Percentiles rank a stretch among this genome's conserved stretches.
Evolutionary conservation across 108 stramenopile genomes (phyloP).

Genomic region (Cylindrotheca fusiformis): DNA sequence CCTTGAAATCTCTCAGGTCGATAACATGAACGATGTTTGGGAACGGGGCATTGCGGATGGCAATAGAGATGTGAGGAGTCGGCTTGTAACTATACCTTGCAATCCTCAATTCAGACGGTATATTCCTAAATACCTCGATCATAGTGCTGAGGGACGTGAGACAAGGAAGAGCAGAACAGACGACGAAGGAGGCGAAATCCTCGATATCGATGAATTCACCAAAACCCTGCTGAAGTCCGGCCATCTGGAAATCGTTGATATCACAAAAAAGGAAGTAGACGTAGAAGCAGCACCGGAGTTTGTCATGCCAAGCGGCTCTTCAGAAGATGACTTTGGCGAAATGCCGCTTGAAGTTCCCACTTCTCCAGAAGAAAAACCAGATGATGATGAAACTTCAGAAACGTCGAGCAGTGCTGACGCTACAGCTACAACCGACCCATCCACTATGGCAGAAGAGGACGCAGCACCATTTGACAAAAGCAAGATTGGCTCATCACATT

Average conservation of each 20-base stretch:
- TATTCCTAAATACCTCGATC: constrained; percentile 85
- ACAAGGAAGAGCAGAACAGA: not conserved
- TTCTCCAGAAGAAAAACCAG: constrained; percentile 7
- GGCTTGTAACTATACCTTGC: constrained; percentile 69
- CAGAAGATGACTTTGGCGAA: constrained; percentile 32
- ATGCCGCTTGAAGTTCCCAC: constrained; percentile 24
- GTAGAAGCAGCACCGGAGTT: constrained; percentile 46
- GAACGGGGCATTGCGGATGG: constrained; percentile 78
- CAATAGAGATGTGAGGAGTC: constrained; percentile 73
- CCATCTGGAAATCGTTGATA: constrained; percentile 76
- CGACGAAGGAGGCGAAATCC: not conserved
- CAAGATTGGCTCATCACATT: constrained; percentile 26
- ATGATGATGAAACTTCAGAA: constrained; percentile 10
- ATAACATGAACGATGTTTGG: constrained; percentile 52
- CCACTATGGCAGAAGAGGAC: not conserved
- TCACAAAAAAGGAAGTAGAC: constrained; percentile 76
- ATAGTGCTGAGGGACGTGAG: constrained; percentile 31
- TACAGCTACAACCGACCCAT: constrained; percentile 17
- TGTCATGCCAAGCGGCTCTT: constrained; percentile 6
- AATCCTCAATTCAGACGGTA: constrained; percentile 76
- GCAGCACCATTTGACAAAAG: constrained; percentile 18
- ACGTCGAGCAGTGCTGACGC: constrained; percentile 5
- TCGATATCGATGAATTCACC: constrained; percentile 40
- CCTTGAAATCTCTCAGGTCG: constrained; percentile 43
- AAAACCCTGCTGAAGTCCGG: constrained; percentile 54